Evolutionary conservation across 176 grass and related monocot genomes (phyloP), one percentile per base, ranked within the genome.

Genomic region (Phyllostachys edulis): DNA sequence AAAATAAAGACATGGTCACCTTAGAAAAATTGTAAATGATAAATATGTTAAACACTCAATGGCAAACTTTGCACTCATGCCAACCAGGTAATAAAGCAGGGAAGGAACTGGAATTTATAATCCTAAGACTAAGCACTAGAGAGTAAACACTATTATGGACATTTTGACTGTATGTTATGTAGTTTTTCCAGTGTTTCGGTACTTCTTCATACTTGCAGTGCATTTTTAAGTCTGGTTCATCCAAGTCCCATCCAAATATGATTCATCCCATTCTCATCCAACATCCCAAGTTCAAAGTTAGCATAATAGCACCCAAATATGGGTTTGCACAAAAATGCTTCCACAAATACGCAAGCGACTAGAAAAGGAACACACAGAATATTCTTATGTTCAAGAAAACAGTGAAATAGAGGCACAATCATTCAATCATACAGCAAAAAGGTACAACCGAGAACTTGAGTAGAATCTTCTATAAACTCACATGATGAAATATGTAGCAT

Each of bases 401-500:
- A 54, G 54, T 20, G 54, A 69, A 78, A 89, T 77, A 75, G 80
- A 84, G 62, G 8, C 29, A 80, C 57, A 15, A 45, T 20, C 51
- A 54, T 40, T 40, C 40, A 68, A 75, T 5, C 54, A 85, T 51
- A 74, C 87, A 84, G 38, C 39, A 21, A n/a, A 71, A 11, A 21
- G 42, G 24, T 36, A 69, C 27, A 70, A 45, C 21, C 3, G 9
- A 41, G 36, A 68, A 57, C n/a, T 75, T 76, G 13, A 42, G 34
- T 47, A 57, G 44, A 90, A 73, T 66, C 49, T 54, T 80, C 29
- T 79, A 63, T 29, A 5, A 29, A 94, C 94, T 97, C 92, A 98
- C 92, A 81, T 93, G 82, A 95, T 98, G 91, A 89, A 95, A 94
- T 80, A 98, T 95, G 69, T 95, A 98, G 85, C 96, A 98, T 84